Evolutionary conservation across 805 yeast species (phyloP).

Genomic region (Torulaspora quercuum): DNA sequence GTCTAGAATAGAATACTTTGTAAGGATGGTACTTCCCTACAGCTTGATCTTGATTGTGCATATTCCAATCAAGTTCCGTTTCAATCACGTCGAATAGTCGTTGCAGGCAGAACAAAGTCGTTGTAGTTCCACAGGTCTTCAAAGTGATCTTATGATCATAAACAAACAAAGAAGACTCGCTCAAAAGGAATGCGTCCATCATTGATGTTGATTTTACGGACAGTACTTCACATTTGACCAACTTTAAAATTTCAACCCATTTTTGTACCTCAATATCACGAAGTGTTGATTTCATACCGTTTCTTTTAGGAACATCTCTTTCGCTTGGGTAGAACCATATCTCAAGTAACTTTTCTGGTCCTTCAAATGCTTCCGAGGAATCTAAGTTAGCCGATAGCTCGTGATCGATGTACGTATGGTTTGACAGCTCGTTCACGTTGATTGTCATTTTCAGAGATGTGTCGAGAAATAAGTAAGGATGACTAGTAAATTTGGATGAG

Average conservation of each 20-base stretch:
- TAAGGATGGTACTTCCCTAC: constrained; percentile 41
- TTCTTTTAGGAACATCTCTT: constrained; percentile 30
- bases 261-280: constrained; percentile 59
- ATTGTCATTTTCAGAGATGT: constrained; percentile 39
- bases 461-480: too few relatives aligned
- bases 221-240: constrained; percentile 83
- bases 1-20: constrained; percentile 82
- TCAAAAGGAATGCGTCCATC: constrained; percentile 79
- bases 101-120: constrained; percentile 74
- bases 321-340: constrained; percentile 73
- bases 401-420: constrained; percentile 65
- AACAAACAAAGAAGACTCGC: constrained; percentile 88
- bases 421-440: constrained; percentile 34
- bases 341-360: constrained; percentile 92
- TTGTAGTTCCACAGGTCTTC: constrained; percentile 96
- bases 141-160: constrained; percentile 79
- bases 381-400: constrained; percentile 74
- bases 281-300: constrained; percentile 44
- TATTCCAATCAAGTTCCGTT: constrained; percentile 42
- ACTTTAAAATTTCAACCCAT: constrained; percentile 72
- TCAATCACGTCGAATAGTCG: constrained; percentile 54
- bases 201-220: constrained; percentile 65
- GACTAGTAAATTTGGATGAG: too few relatives aligned
- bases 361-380: constrained; percentile 91
- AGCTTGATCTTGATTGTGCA: constrained; percentile 21